Evolutionary conservation across 129 eudicot genomes (phyloP).

Genomic region (Centella asiatica): DNA sequence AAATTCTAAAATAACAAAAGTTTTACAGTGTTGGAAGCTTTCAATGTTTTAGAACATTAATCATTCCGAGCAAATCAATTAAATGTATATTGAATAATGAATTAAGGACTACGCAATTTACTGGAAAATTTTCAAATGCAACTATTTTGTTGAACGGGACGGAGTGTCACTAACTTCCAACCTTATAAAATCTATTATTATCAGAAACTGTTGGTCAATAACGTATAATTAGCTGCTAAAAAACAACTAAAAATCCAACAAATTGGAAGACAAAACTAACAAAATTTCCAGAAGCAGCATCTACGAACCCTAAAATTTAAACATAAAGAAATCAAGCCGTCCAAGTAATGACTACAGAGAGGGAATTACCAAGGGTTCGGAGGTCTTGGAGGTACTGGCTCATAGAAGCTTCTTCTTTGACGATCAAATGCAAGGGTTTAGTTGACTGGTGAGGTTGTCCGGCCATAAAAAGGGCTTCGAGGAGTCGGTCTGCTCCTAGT

Average conservation of each 20-base stretch:
- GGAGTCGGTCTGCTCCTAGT: conserved; percentile 91
- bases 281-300: not conserved
- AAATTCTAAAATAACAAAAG: no score
- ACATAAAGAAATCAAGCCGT: not conserved
- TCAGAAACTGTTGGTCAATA: no score
- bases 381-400: conserved; percentile 77
- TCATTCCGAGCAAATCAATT: no score
- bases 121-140: no score
- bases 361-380: conserved; percentile 55
- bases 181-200: not conserved
- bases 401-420: conserved; percentile 70
- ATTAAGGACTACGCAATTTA: no score
- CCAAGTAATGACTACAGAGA: conserved; percentile 10
- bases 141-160: no score
- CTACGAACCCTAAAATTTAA: not conserved
- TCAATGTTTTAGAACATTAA: no score
- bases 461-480: conserved; percentile 70
- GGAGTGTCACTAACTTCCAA: not conserved
- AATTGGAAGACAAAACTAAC: not conserved
- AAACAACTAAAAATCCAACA: not conserved
- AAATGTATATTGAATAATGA: no score
- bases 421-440: conserved; percentile 49
- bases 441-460: conserved; percentile 45
- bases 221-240: no score
- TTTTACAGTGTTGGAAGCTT: no score